Percentiles rank a stretch among this genome's conserved stretches.
Conservation (phyloP, 805 yeast genomes). For the Phaffomyces opuntiae region DNA sequence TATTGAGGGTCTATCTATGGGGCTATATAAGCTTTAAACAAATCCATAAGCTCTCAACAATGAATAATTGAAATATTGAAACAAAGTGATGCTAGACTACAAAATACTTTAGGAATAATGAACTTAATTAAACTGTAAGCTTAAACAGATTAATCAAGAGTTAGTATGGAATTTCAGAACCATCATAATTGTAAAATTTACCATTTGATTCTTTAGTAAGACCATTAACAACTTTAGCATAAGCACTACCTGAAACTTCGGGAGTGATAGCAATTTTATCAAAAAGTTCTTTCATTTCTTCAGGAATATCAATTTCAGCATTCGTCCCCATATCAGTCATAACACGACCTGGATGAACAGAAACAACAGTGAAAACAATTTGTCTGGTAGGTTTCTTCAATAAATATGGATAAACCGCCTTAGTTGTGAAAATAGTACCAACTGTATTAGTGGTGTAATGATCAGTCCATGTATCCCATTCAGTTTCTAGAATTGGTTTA, state of each 20-base stretch:
- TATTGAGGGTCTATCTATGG: too few relatives aligned
- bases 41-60: too few relatives aligned
- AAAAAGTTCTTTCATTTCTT: neutral
- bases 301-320: neutral
- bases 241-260: conserved; percentile 19
- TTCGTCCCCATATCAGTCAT: conserved; percentile 26
- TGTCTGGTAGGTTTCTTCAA: conserved; percentile 14
- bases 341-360: conserved; percentile 7
- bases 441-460: conserved; percentile 4
- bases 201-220: conserved; percentile 23
- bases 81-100: too few relatives aligned
- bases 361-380: conserved; percentile 10
- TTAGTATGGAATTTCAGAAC: neutral
- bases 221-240: conserved; percentile 15
- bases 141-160: too few relatives aligned
- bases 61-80: too few relatives aligned
- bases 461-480: neutral
- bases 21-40: too few relatives aligned
- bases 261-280: conserved; percentile 17
- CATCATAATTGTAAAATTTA: conserved; percentile 21
- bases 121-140: too few relatives aligned
- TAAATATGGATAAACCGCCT: conserved; percentile 16
- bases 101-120: too few relatives aligned
- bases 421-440: conserved; percentile 7
- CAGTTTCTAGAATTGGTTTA: neutral